Base-by-base conservation (phyloP, 2,329 filamentous ascomycete species). In the Microsporum canis region DNA sequence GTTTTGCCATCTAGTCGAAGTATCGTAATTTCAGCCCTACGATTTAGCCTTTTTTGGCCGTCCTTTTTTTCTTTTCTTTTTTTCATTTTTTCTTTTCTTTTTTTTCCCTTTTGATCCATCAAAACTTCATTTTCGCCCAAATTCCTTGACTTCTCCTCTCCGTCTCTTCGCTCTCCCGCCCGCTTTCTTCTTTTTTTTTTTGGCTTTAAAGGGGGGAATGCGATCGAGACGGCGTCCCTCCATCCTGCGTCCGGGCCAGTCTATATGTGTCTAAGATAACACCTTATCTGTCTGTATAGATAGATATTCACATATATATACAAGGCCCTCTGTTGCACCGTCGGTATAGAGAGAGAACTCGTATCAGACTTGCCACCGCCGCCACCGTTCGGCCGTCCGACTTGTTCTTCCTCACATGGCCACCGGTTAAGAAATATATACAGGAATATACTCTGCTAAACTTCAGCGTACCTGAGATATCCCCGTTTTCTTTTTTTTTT, bases 81-180 rank as follows among this genome's bases (percentile, higher is more conserved):
- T 7, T 17, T 23, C 17, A 1, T 23, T 23, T 23, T 23, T 23
- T 33, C 34, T 39, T 41, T 57, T n/a, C 39, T 43, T 57, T 57
- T n/a, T 57, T 57, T 33, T 57, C 23, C 55, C 34, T 39, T 14
- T 7, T 17, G 55, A 43, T 43, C 55, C 49, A 23, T 53, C 55
- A 41, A 53, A 55, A n/a, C 34, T 57, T 34, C 59, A 14, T 23
- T 60, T 33, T 47, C 36, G 49, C 47, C 62, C 57, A 55, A 60
- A 38, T 60, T 58, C 62, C 63, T 63, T 62, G 61, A 61, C 36
- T 60, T 53, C 63, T 59, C 60, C 33, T 17, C 58, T 38, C 12
- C 6, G 23, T 27, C 34, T 7, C 45, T 23, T 43, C 39, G 39
- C 39, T n/a, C 53, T 33, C 49, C 49, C 17, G 33, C 51, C 17